Base-by-base conservation (phyloP, 768 basidiomycete species). In the Hypsizygus marmoreus region DNA sequence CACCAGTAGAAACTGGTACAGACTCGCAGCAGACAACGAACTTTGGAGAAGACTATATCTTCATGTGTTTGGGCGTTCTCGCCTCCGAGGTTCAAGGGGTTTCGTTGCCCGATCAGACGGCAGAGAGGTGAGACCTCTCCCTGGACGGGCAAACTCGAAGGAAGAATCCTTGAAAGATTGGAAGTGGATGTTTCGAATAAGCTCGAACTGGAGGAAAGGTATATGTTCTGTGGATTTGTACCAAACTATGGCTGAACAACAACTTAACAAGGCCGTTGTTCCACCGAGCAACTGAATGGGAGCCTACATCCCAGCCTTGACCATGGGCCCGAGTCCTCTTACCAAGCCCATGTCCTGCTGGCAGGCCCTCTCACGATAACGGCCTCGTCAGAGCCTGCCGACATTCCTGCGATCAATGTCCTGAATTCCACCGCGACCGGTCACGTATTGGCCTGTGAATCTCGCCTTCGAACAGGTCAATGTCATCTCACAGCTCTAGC, bases 181-280 rank as follows among this genome's bases (percentile, higher is more conserved):
- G 88, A 90, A 88, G 64, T 86, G 80, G 79, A 89, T 91, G 88
- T 91, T 89, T 63, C 77, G 86, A 44, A 86, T 90, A 51, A 88
- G 86, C 55, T 81, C 81, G 12, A 91, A 91, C 54, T 91, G 89
- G 89, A 77, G 77, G 61, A 86, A 68, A 65, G 89, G 89, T 90
- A 56, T 53, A 74, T 38, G 17, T 38, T 16, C 28, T n/a, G 4
- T 40, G 23, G 25, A 13, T n/a, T 4, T 45, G 22, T 19, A 33
- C n/a, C 12, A 2, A 30, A 6, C 58, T 57, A 38, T 44, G 17
- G 36, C 50, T 37, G 35, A 38, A 17, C 14, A 23, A 28, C 28
- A 16, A 30, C 31, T 28, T 51, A 40, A 43, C 13, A 62, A 91
- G 87, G 88, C 51, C 85, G 85, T 13, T 90, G 87, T 59, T 56